These are phyloP conservation scores for Cytospora leucostoma DNA, from an alignment of 2,329 filamentous ascomycete genomes.

Conservation along the genomic window DNA sequence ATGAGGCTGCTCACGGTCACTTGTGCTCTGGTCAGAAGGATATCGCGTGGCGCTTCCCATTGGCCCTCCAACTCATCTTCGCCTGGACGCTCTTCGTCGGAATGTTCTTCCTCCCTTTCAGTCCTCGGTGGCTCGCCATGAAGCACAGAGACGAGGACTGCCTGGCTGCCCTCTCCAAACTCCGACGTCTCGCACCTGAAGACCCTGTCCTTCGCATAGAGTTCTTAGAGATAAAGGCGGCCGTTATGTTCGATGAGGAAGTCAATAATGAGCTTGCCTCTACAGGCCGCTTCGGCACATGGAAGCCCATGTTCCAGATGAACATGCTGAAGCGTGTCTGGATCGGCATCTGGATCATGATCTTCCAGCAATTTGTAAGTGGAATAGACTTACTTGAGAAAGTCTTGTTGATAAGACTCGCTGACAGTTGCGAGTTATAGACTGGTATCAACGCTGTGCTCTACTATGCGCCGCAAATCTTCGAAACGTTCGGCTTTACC, in stretches of 20 bases:
- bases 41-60: constrained; percentile 29
- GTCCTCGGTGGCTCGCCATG: constrained; percentile 35
- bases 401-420: too few relatives aligned
- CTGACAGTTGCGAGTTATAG: neutral
- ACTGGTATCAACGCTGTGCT: constrained; percentile 32
- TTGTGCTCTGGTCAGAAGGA: constrained; percentile 29
- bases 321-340: constrained; percentile 33
- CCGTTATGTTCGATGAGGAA: constrained; percentile 33
- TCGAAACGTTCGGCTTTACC: constrained; percentile 26
- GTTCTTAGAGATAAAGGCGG: constrained; percentile 35
- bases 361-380: constrained; percentile 30
- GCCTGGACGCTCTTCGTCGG: constrained; percentile 26
- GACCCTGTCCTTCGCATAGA: constrained; percentile 33
- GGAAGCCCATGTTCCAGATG: constrained; percentile 31
- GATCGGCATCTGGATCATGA: constrained; percentile 30
- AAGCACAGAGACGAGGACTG: constrained; percentile 33
- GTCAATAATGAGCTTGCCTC: constrained; percentile 22
- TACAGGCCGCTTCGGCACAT: constrained; percentile 17
- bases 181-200: constrained; percentile 31
- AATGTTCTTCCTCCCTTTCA: constrained; percentile 28
- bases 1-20: constrained; percentile 29
- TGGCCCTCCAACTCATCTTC: constrained; percentile 30
- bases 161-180: constrained; percentile 29
- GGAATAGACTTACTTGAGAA: neutral
- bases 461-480: constrained; percentile 32